Percentiles rank a stretch among this genome's conserved stretches.
Conservation (phyloP, 805 yeast genomes). For the Wickerhamomyces pijperi region DNA sequence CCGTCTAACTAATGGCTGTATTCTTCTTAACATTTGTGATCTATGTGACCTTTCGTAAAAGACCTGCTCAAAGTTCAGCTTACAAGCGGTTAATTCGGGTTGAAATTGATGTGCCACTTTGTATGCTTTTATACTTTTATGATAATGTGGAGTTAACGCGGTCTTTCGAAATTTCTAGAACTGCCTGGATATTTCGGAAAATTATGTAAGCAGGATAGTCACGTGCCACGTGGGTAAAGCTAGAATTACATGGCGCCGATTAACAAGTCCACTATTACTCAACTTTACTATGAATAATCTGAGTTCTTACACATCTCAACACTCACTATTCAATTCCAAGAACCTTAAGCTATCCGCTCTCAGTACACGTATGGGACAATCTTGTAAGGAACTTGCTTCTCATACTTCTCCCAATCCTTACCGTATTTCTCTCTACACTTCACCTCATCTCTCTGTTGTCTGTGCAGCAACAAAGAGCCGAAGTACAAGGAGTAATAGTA, state of each 20-base stretch:
- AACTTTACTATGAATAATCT: no score
- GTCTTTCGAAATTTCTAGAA: slow-evolving; percentile 3
- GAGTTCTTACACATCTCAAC: no score
- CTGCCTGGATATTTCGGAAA: slow-evolving; percentile 1
- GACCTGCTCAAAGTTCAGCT: no score
- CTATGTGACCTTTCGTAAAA: no score
- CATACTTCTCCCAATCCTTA: slow-evolving; percentile 76
- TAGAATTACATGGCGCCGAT: no score
- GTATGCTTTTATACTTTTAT: not conserved
- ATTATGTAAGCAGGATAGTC: not conserved
- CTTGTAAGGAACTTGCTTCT: slow-evolving; percentile 72
- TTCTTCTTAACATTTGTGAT: slow-evolving; percentile 1
- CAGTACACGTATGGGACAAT: slow-evolving; percentile 82
- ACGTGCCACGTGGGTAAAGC: no score
- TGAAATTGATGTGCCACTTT: slow-evolving; percentile 1
- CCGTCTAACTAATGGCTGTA: slow-evolving; percentile 1
- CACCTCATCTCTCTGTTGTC: slow-evolving; percentile 86
- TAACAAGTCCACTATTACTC: no score
- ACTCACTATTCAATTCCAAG: not conserved
- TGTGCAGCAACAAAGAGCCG: slow-evolving; percentile 70
- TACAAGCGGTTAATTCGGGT: no score
- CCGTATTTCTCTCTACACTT: slow-evolving; percentile 86
- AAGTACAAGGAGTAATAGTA: slow-evolving; percentile 83
- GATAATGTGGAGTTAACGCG: not conserved
- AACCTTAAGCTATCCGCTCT: not conserved